Evolutionary conservation across 306 rosid species (phyloP).

Genomic region (Dalbergia cultrata): DNA sequence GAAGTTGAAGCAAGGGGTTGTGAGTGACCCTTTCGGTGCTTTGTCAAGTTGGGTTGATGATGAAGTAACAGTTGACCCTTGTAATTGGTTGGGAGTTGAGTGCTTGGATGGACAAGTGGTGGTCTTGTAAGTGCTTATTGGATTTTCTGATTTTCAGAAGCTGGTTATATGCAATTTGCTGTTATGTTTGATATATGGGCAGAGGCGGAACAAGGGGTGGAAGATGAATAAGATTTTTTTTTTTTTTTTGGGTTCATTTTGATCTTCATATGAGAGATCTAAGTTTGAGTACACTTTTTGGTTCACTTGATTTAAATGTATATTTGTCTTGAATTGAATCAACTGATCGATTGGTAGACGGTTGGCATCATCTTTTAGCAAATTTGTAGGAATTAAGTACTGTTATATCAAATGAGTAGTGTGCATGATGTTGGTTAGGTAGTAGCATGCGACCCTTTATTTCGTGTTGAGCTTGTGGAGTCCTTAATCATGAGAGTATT

Average conservation of each 20-base stretch:
- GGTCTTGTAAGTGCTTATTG: constrained; percentile 68
- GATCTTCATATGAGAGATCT: constrained; percentile 23
- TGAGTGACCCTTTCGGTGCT: constrained; percentile 81
- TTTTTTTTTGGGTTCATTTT: background rate
- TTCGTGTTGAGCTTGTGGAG: constrained; percentile 4
- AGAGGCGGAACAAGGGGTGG: background rate
- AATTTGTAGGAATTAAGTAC: background rate
- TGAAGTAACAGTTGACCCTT: constrained; percentile 61
- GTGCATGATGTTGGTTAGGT: constrained; percentile 29
- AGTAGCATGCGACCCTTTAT: background rate
- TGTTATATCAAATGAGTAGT: constrained; percentile 21
- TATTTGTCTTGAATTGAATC: constrained; percentile 27
- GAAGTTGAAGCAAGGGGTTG: constrained; percentile 73
- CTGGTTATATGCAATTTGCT: background rate
- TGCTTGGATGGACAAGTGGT: constrained; percentile 82
- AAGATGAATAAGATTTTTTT: background rate
- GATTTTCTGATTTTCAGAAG: constrained; percentile 23
- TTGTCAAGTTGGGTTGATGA: constrained; percentile 79
- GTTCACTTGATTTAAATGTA: background rate
- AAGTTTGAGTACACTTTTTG: background rate
- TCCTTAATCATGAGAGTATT: constrained; percentile 34
- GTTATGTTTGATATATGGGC: constrained; percentile 28
- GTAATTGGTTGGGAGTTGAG: constrained; percentile 89
- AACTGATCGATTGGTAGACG: background rate
- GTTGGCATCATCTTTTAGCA: constrained; percentile 7